A percentile compares a stretch with the other conserved stretches of the same genome.
These are phyloP conservation scores for Fraxinus cuspidata DNA, from an alignment of 257 asterid genomes.

Conservation along the genomic window DNA sequence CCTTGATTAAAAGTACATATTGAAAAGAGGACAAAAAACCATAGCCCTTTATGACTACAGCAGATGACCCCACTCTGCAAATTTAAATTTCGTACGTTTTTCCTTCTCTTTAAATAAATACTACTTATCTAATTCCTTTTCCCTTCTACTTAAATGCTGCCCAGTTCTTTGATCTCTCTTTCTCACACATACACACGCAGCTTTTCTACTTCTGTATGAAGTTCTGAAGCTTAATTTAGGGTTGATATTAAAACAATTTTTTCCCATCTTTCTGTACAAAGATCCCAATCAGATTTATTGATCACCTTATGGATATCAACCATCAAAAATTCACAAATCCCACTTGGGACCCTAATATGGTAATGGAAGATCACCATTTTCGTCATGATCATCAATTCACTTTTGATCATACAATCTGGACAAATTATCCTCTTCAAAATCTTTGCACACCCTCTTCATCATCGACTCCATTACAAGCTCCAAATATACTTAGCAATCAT, in stretches of 20 bases:
- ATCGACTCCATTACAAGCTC: constrained; percentile 19
- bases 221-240: background rate
- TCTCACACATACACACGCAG: background rate
- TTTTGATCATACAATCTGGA: constrained; percentile 43
- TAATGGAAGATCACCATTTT: constrained; percentile 31
- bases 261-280: background rate
- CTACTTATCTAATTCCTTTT: constrained; percentile 8
- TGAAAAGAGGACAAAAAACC: background rate
- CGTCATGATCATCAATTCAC: constrained; percentile 24
- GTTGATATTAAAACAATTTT: background rate
- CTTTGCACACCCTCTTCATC: constrained; percentile 25
- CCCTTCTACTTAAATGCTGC: background rate
- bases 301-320: constrained; percentile 44
- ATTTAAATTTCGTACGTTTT: constrained; percentile 23
- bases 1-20: background rate
- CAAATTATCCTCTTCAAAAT: constrained; percentile 31
- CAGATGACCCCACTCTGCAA: constrained; percentile 33
- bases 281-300: background rate
- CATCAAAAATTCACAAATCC: constrained; percentile 35
- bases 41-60: background rate
- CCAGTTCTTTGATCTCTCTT: background rate
- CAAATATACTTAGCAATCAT: background rate
- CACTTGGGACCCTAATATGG: constrained; percentile 40
- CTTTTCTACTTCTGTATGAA: background rate
- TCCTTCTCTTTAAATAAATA: constrained; percentile 23